A percentile compares a stretch with the other conserved stretches of the same genome.
phyloP scores from a whole-genome alignment of 2,329 filamentous ascomycete species.

The Pyricularia grisea region DNA sequence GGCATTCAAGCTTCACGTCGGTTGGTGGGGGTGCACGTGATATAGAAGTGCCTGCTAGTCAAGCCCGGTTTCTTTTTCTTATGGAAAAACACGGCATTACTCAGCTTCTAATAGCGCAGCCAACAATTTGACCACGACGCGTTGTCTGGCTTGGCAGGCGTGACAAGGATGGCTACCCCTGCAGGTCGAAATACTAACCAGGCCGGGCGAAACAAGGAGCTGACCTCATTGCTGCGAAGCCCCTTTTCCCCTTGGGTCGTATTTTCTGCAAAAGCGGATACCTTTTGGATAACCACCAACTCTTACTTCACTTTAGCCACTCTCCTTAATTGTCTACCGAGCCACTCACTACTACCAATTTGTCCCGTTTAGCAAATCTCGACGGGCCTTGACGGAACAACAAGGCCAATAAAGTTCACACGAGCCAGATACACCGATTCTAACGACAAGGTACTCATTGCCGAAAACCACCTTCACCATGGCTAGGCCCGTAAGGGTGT shows the following conservation, averaged over 20 bases:
- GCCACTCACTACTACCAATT: too few species aligned
- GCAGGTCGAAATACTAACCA: background rate
- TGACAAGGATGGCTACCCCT: background rate
- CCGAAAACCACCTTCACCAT: constrained; percentile 52
- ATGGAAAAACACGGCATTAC: background rate
- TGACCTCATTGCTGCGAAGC: background rate
- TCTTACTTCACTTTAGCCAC: background rate
- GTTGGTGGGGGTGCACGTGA: background rate
- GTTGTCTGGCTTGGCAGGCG: background rate
- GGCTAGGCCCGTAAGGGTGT: constrained; percentile 72
- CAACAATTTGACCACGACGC: background rate
- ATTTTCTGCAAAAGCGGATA: background rate
- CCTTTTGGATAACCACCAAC: background rate
- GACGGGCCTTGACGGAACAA: background rate
- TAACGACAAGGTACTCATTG: background rate
- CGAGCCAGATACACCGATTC: background rate
- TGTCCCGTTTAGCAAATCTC: background rate
- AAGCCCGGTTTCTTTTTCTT: too few species aligned
- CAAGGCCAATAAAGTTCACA: background rate
- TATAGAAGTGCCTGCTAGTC: background rate
- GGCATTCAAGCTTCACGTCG: background rate
- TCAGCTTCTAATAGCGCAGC: background rate
- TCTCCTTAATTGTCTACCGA: background rate
- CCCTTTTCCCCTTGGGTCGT: background rate
- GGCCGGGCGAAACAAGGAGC: background rate